Base-by-base conservation (phyloP, 495 filamentous ascomycete genomes). In the Penicillium samsonianum region DNA sequence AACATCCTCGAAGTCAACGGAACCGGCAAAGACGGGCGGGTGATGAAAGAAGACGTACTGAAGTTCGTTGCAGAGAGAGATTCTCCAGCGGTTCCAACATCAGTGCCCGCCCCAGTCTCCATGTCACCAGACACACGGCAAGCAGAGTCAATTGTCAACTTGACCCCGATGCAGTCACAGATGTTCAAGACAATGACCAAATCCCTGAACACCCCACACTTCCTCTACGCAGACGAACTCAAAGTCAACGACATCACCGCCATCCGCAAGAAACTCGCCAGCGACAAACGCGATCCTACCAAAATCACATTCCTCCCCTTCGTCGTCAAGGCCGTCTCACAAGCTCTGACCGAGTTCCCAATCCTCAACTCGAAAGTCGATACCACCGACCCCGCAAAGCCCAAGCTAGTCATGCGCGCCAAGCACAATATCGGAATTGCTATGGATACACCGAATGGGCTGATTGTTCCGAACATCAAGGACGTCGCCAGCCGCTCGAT, bases 131-230 rank as follows among this genome's bases (percentile, higher is more conserved):
- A 66, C 55, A 60, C 67, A 12, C 71, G 71, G 20, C 88, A 91
- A 65, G 75, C 78, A 31, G 95, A 98, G 64, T 83, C 83, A 3
- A 70, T 74, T 1, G 73, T 84, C 25, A 75, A 82, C 52, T 75
- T 99, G 19, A 89, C 90, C 4, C 84, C 84, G 25, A 89, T 90
- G 26, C 94, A 98, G 75, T 77, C 81, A 19, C 87, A 90, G 66
- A 99, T 99, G 95, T 97, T 96, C 84, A 96, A 94, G 72, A 84
- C 85, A n/a, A 99, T 99, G 95, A 98, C 93, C 20, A 84, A 84
- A 41, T 96, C 92, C 17, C 79, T 99, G 59, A 82, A 64, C 45
- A 98, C 93, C 59, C 95, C 94, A 0, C 95, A 98, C 72, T 95
- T 99, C 70, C 82, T 96, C 46, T 99, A 91, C 72, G 85, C 90